A percentile compares a stretch with the other conserved stretches of the same genome.
phyloP scores from a whole-genome alignment of 129 eudicot genomes.

The Artemisia tridentata region DNA sequence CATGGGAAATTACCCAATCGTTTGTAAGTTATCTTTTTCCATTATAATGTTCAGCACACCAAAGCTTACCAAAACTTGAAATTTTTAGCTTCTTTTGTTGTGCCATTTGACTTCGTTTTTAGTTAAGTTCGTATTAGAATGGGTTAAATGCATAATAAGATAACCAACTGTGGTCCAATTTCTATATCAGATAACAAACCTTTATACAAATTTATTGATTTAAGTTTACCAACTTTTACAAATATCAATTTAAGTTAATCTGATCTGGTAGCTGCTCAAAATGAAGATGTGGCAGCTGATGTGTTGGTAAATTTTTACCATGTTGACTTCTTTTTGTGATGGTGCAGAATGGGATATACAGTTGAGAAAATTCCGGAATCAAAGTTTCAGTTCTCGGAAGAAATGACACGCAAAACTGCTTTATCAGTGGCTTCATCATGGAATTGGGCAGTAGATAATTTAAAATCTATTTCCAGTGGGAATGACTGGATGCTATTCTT shows the following conservation, averaged over 20 bases:
- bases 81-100: background rate
- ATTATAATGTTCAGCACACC: background rate
- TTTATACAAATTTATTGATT: too few species aligned
- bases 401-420: constrained; percentile 53
- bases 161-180: too few species aligned
- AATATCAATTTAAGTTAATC: too few species aligned
- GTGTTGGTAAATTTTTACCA: too few species aligned
- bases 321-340: constrained; percentile 8
- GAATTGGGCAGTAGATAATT: constrained; percentile 53
- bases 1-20: constrained; percentile 60
- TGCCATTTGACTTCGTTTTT: too few species aligned
- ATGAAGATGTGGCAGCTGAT: too few species aligned
- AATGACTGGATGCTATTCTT: constrained; percentile 53
- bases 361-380: constrained; percentile 69
- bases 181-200: too few species aligned
- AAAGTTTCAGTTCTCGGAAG: constrained; percentile 64
- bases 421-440: constrained; percentile 49
- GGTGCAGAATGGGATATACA: constrained; percentile 62
- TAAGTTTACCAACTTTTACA: too few species aligned
- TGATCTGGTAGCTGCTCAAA: too few species aligned
- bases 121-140: too few species aligned
- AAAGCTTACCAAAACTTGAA: constrained; percentile 15
- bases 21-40: constrained; percentile 45
- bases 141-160: too few species aligned
- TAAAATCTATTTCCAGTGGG: constrained; percentile 68